Percentiles rank a stretch among this genome's conserved stretches.
Evolutionary conservation across 768 basidiomycete species (phyloP).

Genomic region (Polyporus arcularius): DNA sequence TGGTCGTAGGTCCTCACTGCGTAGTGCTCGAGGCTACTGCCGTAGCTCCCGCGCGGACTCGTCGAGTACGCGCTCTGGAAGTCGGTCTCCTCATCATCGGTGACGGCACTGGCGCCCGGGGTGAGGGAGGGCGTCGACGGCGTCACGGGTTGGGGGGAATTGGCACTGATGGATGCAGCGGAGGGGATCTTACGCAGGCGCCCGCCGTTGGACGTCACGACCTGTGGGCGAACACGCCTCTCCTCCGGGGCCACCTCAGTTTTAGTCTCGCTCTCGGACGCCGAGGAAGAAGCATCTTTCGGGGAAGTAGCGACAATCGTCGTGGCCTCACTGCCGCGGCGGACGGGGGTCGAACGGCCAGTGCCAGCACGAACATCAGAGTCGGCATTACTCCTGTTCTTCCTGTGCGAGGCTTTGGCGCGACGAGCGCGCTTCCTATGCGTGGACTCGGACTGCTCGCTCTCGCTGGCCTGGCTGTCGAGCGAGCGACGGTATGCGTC

Average conservation of each 20-base stretch:
- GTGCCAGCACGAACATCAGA: slow-evolving; percentile 10
- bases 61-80: slow-evolving; percentile 86
- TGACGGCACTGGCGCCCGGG: slow-evolving; percentile 34
- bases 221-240: slow-evolving; percentile 8
- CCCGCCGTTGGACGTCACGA: slow-evolving; percentile 8
- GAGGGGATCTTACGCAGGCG: slow-evolving; percentile 37
- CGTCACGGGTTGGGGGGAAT: slow-evolving; percentile 27
- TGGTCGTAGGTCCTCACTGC: slow-evolving; percentile 10
- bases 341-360: slow-evolving; percentile 17
- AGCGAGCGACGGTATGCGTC: slow-evolving; percentile 51
- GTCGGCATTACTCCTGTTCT: slow-evolving; percentile 13
- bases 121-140: slow-evolving; percentile 39
- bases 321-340: not conserved
- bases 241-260: slow-evolving; percentile 18
- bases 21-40: slow-evolving; percentile 39
- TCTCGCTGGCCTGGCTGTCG: slow-evolving; percentile 48
- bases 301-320: slow-evolving; percentile 3
- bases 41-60: slow-evolving; percentile 70
- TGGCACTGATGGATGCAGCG: slow-evolving; percentile 32
- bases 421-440: slow-evolving; percentile 15
- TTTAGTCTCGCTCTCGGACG: slow-evolving; percentile 14
- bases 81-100: slow-evolving; percentile 82
- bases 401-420: slow-evolving; percentile 12
- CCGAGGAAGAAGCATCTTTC: not conserved
- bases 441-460: slow-evolving; percentile 29